Base-by-base conservation (phyloP, 2,329 filamentous ascomycete genomes). In the Colletotrichum musae region DNA sequence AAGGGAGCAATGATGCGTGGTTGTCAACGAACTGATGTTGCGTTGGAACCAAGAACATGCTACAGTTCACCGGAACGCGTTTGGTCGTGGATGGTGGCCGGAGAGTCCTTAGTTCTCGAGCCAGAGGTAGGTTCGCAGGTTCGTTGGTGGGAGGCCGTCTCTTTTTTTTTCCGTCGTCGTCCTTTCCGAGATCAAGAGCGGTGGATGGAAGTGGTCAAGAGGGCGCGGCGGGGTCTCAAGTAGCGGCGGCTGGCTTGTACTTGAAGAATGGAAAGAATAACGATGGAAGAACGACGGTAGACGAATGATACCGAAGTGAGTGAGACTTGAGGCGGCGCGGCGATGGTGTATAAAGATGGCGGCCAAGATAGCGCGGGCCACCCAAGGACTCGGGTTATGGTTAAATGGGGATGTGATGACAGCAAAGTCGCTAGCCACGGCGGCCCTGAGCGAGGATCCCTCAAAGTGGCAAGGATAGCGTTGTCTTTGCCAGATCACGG, bases 31-130 rank as follows among this genome's bases (percentile, higher is more conserved):
- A 76, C 66, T 75, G 74, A 69, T 75, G 73, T 71, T 75, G 74
- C 73, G 77, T 75, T 75, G 74, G 75, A 72, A 76, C 77, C 76
- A 76, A 70, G 70, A 74, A 74, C 76, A 78, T 77, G 75, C 77
- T 78, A 80, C 75, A 73, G 72, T 76, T 74, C 74, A 74, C 74
- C 67, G 72, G 70, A 65, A 73, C 66, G 71, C 71, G 68, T 59
- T 36, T 28, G 48, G 36, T 68, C 48, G 58, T 18, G 26, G 45
- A 63, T 18, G 52, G 60, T 62, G 58, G 68, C 73, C 77, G 75
- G 75, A 75, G 73, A 73, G 72, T 75, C 75, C 54, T 64, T 79
- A 76, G 77, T 76, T 73, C 74, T 74, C 74, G 66, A 77, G 73
- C 78, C 77, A 78, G 73, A 67, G 47, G 41, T 28, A 43, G 58